phyloP scores from a whole-genome alignment of 1,284 basidiomycete species.

The Sphaerobolus stellatus region DNA sequence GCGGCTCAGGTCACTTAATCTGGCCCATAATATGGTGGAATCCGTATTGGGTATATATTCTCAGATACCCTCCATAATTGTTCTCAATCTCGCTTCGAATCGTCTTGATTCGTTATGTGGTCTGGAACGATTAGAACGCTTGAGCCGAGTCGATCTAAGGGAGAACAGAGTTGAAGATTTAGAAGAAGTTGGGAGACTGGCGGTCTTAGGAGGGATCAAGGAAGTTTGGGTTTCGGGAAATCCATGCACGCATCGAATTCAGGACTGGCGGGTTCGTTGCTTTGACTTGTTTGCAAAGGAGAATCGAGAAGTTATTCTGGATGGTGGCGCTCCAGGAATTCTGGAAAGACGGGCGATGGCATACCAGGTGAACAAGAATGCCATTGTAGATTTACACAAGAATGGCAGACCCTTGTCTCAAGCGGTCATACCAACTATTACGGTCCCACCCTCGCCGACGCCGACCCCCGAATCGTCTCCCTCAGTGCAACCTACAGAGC shows the following conservation, averaged over 20 bases:
- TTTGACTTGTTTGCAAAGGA: slow-evolving; percentile 85
- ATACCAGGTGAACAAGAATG: not conserved
- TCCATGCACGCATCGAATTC: slow-evolving; percentile 70
- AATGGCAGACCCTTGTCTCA: slow-evolving; percentile 40
- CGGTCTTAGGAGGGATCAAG: slow-evolving; percentile 71
- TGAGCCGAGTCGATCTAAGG: slow-evolving; percentile 87
- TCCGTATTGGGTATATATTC: slow-evolving; percentile 88
- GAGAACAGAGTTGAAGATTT: slow-evolving; percentile 80
- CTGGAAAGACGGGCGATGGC: slow-evolving; percentile 69
- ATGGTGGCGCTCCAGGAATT: slow-evolving; percentile 73
- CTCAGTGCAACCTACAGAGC: slow-evolving; percentile 28
- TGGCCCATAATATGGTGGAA: slow-evolving; percentile 95
- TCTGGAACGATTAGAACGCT: slow-evolving; percentile 79
- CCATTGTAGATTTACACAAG: not conserved
- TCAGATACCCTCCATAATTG: slow-evolving; percentile 74
- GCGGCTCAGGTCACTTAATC: slow-evolving; percentile 83
- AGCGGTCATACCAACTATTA: slow-evolving; percentile 56
- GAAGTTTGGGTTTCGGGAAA: slow-evolving; percentile 84
- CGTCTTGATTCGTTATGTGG: slow-evolving; percentile 93
- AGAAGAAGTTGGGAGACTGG: slow-evolving; percentile 83
- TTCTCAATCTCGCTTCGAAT: slow-evolving; percentile 80
- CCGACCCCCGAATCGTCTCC: no score
- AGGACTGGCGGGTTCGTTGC: slow-evolving; percentile 72
- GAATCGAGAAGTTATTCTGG: slow-evolving; percentile 68
- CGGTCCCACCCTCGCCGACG: no score